A percentile compares a stretch with the other conserved stretches of the same genome.
phyloP scores from a whole-genome alignment of 1,139 yeast genomes.

The Candida pseudoviswanathii region DNA sequence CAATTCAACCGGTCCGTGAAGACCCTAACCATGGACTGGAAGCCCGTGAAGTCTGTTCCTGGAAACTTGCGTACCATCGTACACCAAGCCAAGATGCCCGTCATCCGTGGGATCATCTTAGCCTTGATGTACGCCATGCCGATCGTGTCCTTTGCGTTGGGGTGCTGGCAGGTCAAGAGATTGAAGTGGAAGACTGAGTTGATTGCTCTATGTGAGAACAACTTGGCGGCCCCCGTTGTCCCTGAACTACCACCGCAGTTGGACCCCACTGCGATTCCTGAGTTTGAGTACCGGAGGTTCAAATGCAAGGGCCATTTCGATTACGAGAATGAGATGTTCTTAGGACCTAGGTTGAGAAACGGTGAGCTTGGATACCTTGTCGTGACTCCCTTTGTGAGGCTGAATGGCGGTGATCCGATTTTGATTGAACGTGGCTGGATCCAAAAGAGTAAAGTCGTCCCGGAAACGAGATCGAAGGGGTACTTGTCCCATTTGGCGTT shows the following conservation, averaged over 20 bases:
- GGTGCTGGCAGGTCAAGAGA: conserved; percentile 91
- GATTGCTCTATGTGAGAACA: conserved; percentile 79
- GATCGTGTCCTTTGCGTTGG: conserved; percentile 77
- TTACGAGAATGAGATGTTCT: conserved; percentile 84
- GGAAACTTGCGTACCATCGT: conserved; percentile 46
- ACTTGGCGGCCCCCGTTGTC: conserved; percentile 72
- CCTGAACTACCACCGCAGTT: conserved; percentile 62
- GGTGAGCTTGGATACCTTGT: conserved; percentile 79
- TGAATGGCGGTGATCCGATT: conserved; percentile 70
- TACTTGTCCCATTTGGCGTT: conserved; percentile 64
- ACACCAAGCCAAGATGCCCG: conserved; percentile 39
- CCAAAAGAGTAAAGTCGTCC: conserved; percentile 68
- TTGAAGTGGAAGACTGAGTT: conserved; percentile 87
- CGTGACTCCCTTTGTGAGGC: conserved; percentile 78
- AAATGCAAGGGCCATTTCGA: conserved; percentile 74
- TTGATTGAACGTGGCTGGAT: conserved; percentile 95
- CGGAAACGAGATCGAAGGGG: conserved; percentile 52
- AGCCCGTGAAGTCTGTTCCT: conserved; percentile 63
- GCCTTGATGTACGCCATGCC: conserved; percentile 83
- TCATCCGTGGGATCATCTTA: conserved; percentile 52
- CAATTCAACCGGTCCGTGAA: conserved; percentile 35
- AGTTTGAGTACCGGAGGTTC: conserved; percentile 82
- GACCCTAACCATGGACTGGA: conserved; percentile 84
- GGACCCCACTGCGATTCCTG: conserved; percentile 56
- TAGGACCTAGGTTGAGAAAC: conserved; percentile 84